Base-by-base conservation (phyloP, 2,329 filamentous ascomycete genomes). In the Helotiales sp. region DNA sequence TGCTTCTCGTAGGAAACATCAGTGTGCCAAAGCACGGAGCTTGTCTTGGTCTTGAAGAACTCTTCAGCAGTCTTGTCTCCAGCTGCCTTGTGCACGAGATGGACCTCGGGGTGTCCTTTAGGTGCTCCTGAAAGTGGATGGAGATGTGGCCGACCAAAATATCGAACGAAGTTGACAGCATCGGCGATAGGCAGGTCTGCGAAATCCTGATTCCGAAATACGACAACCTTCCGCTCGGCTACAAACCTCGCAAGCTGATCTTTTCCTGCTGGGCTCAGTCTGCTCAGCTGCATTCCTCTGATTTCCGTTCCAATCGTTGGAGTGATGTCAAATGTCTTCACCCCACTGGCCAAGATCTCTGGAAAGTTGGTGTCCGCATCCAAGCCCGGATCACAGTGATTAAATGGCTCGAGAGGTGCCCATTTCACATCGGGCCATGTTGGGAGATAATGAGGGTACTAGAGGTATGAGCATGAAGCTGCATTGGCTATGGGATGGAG, bases 1-100 rank as follows among this genome's bases (percentile, higher is more conserved):
- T 97, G 92, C 64, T 83, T 77, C 76, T 96, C 93, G 70, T 96
- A 96, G 0, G 89, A 90, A 1, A 96, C 87, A 65, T 96, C 92
- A 0, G 87, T 90, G 75, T 96, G 92, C 91, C 91, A 96, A 7
- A 90, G 90, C 1, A 96, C 86, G 1, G 87, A 90, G 74, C 87
- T 93, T 3, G 89, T 93, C 22, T 89, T 82, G 47, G 84, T 83
- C 54, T 81, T 75, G 64, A 91, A 86, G 73, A 88, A 89, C 49
- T 82, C 77, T 19, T 81, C 75, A 19, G 79, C 81, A 2, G 78
- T 81, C 6, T 80, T 83, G 65, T 90, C 87, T 58, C 83, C 76
- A 49, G 83, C 87, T 19, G 84, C 85, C 36, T 90, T 84, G 73
- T 93, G 89, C 1, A 93, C 90, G 1, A 95, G 82, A 69, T 93